Base-by-base conservation (phyloP, 2,329 filamentous ascomycete species). In the Lachnum nothofagi region DNA sequence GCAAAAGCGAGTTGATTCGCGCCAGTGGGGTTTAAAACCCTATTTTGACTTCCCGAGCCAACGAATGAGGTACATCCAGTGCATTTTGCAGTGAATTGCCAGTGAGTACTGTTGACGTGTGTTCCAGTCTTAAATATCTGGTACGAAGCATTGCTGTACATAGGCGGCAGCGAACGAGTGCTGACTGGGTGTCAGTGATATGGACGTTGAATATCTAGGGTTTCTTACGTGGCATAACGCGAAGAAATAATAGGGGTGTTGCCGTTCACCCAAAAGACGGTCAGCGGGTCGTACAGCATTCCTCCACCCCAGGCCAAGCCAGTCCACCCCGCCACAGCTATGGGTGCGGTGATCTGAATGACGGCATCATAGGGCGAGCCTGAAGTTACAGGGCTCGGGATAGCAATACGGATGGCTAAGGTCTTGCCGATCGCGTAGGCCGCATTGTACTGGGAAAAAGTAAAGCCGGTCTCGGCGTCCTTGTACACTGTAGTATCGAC, bases 11-110 rank as follows among this genome's bases (percentile, higher is more conserved):
- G 19, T 20, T 40, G 49, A 29, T 52, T 52, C 2, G 16, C 41
- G 10, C 49, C 47, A 7, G 35, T 38, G 5, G 50, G 50, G n/a
- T 46, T 41, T 12, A 50, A 38, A 5, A 31, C 35, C 8, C 17
- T 24, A 9, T 46, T 20, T 14, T 37, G 14, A 14, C 20, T 23
- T 8, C 17, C 38, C 4, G 42, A 25, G 2, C 33, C 38, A 20
- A 24, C 46, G 23, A 27, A 55, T 7, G 49, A 42, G 1, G 49
- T 53, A 37, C 53, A 55, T 9, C 53, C 53, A n/a, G 47, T 46
- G 27, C 53, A 55, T 42, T 55, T 55, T 5, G 47, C 50, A 9
- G 53, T 55, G 35, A 45, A 45, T 41, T 51, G 48, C 39, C 43
- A 49, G 34, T 55, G 53, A 16, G 47, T 55, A 3, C 40, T 27